Conservation (phyloP, 805 yeast genomes). For the Dipodascus geniculatus region DNA sequence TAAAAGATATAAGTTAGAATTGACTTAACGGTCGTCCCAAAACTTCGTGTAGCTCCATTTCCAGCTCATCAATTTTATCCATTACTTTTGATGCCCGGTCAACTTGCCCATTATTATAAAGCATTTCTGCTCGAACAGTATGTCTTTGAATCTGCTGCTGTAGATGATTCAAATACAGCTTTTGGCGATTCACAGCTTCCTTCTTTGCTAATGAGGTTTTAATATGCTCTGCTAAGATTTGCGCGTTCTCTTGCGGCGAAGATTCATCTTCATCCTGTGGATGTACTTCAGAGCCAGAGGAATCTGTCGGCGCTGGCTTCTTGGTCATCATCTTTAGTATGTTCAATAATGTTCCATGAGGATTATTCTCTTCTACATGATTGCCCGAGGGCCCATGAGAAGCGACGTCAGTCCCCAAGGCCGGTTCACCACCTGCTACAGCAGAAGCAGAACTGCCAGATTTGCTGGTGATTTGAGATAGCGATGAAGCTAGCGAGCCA, state of each 20-base stretch:
- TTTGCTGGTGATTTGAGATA: neutral
- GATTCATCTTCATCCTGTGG: neutral
- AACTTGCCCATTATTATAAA: slow-evolving; percentile 1
- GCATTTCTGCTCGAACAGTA: neutral
- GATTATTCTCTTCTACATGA: slow-evolving; percentile 1
- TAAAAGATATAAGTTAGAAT: neutral
- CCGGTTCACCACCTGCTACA: neutral
- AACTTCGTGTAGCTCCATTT: neutral
- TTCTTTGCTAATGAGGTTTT: neutral
- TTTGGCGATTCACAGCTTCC: neutral
- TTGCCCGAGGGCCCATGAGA: neutral
- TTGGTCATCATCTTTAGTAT: neutral
- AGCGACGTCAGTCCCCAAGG: neutral
- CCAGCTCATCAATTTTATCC: neutral
- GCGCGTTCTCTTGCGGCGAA: neutral
- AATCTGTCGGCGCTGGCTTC: neutral
- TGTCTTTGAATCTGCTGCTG: neutral
- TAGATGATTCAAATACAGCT: neutral
- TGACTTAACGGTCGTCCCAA: neutral
- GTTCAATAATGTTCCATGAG: neutral
- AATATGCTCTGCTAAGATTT: neutral
- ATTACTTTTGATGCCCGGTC: neutral
- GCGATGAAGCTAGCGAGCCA: neutral
- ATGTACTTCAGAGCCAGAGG: neutral
- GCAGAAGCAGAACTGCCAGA: neutral